These are phyloP conservation scores for Hericium alpestre DNA, from an alignment of 768 basidiomycete species.

Conservation along the genomic window DNA sequence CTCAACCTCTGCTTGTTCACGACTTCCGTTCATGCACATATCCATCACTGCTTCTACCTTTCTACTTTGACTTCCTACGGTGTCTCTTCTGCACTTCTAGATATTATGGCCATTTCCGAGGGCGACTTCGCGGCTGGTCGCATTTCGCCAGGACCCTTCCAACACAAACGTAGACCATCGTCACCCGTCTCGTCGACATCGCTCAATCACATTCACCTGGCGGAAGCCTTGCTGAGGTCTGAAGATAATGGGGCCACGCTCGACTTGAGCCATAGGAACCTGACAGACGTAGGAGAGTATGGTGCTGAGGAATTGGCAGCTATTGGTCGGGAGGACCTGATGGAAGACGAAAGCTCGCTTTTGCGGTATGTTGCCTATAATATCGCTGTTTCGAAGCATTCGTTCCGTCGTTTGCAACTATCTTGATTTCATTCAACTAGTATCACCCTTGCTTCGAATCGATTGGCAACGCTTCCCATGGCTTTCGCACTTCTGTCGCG, in stretches of 20 bases:
- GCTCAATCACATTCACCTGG: conserved; percentile 47
- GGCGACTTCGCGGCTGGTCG: conserved; percentile 1
- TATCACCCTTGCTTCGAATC: conserved; percentile 81
- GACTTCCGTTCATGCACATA: background rate
- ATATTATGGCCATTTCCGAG: conserved; percentile 1
- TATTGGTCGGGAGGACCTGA: conserved; percentile 35
- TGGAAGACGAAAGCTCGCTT: conserved; percentile 41
- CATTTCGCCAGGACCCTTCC: conserved; percentile 1
- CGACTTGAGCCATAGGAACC: conserved; percentile 67
- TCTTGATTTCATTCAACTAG: conserved; percentile 27
- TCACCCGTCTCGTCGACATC: conserved; percentile 27
- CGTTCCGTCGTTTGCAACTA: background rate
- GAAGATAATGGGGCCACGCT: conserved; percentile 75
- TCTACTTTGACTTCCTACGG: background rate
- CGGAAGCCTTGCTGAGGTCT: conserved; percentile 55
- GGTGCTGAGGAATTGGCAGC: conserved; percentile 72
- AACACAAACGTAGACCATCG: conserved; percentile 10
- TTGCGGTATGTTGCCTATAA: conserved; percentile 40
- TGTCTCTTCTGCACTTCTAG: conserved; percentile 4
- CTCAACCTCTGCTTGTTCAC: background rate
- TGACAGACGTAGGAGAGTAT: conserved; percentile 65
- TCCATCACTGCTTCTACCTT: background rate
- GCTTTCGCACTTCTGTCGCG: conserved; percentile 63
- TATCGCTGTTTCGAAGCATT: too few species aligned
- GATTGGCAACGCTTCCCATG: conserved; percentile 63